Percentiles rank a stretch among this genome's conserved stretches.
These are phyloP conservation scores for Fusarium brachygibbosum DNA, from an alignment of 2,329 filamentous ascomycete species.

Conservation along the genomic window DNA sequence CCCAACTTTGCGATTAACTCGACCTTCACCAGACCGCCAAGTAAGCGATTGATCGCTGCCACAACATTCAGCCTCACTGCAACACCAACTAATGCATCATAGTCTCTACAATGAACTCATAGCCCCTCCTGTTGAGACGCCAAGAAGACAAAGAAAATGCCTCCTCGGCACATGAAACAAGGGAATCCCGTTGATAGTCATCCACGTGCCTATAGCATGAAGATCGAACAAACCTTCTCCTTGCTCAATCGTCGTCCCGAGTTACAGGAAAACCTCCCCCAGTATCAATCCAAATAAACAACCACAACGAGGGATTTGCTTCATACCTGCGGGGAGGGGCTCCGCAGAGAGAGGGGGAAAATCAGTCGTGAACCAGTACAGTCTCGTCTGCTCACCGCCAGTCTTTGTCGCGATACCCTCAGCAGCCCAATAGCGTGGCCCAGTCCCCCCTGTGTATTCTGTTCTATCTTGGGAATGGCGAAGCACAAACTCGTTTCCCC, in stretches of 20 bases:
- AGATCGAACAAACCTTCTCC: slow-evolving; percentile 20
- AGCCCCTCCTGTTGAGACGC: slow-evolving; percentile 37
- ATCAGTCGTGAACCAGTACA: slow-evolving; percentile 5
- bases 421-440: slow-evolving; percentile 41
- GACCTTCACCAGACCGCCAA: not conserved
- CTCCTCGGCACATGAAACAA: slow-evolving; percentile 35
- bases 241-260: slow-evolving; percentile 33
- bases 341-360: slow-evolving; percentile 26
- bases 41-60: not conserved
- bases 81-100: not conserved
- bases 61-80: not conserved
- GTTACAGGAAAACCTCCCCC: slow-evolving; percentile 29
- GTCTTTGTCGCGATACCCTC: slow-evolving; percentile 41
- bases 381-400: slow-evolving; percentile 39
- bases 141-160: slow-evolving; percentile 19
- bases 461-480: slow-evolving; percentile 43
- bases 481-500: slow-evolving; percentile 20
- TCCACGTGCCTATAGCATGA: slow-evolving; percentile 25
- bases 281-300: slow-evolving; percentile 38
- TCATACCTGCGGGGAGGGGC: slow-evolving; percentile 34
- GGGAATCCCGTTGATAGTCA: slow-evolving; percentile 20
- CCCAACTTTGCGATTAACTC: not conserved
- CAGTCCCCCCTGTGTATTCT: slow-evolving; percentile 21
- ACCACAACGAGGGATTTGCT: slow-evolving; percentile 23
- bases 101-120: slow-evolving; percentile 1